phyloP scores from a whole-genome alignment of 768 basidiomycete species.

The Leccinum sublutescens region DNA sequence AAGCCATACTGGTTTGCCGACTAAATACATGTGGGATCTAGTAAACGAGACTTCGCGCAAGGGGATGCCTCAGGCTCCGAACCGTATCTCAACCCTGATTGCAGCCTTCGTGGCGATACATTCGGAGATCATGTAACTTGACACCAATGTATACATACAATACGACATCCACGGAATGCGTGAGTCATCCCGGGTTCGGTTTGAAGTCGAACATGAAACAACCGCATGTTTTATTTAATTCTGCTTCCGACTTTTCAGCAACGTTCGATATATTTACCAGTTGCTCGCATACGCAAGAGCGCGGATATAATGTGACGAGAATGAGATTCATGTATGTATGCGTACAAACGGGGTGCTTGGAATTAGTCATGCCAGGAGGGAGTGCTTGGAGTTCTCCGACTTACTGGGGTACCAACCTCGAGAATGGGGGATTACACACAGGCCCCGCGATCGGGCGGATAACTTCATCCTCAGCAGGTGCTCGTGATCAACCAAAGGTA shows the following conservation, averaged over 20 bases:
- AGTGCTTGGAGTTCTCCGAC: constrained; percentile 3
- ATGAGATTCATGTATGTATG: constrained; percentile 5
- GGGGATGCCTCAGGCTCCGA: neutral
- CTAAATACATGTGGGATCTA: neutral
- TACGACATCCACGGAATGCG: neutral
- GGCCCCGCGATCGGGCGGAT: constrained; percentile 8
- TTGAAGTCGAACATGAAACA: constrained; percentile 20
- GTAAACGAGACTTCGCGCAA: constrained; percentile 3
- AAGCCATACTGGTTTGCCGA: neutral
- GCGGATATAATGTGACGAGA: constrained; percentile 11
- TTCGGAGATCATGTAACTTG: constrained; percentile 1
- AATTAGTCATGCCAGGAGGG: constrained; percentile 11
- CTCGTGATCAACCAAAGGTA: constrained; percentile 1
- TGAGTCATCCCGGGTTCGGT: constrained; percentile 5
- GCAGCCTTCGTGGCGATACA: constrained; percentile 1
- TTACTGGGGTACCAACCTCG: constrained; percentile 11
- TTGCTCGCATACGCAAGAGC: constrained; percentile 4
- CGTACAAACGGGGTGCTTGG: constrained; percentile 17
- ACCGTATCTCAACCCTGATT: constrained; percentile 9
- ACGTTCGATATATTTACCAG: neutral
- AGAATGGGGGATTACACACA: constrained; percentile 15
- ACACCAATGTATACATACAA: neutral
- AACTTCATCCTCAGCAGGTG: constrained; percentile 2
- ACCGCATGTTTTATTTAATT: neutral
- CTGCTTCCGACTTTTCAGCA: constrained; percentile 2